These are phyloP conservation scores for Pseudocercospora pini-densiflorae DNA, from an alignment of 2,329 filamentous ascomycete genomes.

Conservation along the genomic window DNA sequence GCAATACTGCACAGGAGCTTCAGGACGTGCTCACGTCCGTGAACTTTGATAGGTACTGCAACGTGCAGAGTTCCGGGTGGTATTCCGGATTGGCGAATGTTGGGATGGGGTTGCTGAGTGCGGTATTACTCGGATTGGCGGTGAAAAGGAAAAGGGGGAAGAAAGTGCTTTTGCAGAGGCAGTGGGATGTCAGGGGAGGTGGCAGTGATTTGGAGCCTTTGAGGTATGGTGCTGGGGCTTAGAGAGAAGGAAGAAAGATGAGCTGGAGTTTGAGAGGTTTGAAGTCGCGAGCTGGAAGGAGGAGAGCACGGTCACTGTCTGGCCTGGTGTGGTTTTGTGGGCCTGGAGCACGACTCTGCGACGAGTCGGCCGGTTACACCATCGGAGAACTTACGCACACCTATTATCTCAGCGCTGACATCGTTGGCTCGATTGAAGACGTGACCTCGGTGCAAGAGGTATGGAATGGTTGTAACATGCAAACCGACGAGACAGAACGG, in stretches of 20 bases:
- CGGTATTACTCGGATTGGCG: constrained; percentile 39
- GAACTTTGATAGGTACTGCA: constrained; percentile 44
- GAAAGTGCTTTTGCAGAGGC: constrained; percentile 31
- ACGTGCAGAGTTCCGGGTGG: constrained; percentile 43
- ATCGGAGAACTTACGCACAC: no score
- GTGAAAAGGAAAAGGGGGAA: constrained; percentile 33
- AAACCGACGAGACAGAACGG: no score
- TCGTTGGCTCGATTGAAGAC: no score
- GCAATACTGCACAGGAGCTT: constrained; percentile 39
- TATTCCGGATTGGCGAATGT: constrained; percentile 44
- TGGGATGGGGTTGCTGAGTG: constrained; percentile 36
- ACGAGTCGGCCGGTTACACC: no score
- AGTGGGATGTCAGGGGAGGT: neutral
- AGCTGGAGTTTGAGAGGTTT: neutral
- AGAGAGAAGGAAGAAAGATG: neutral
- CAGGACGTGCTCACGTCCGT: constrained; percentile 45
- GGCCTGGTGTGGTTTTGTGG: no score
- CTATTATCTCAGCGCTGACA: no score
- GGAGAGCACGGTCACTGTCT: no score
- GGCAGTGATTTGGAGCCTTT: constrained; percentile 13
- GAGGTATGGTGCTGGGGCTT: neutral
- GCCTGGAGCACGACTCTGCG: no score
- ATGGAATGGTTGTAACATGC: no score
- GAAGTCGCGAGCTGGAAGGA: no score
- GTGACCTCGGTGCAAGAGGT: no score